phyloP scores from a whole-genome alignment of 1,139 yeast species.

The Suhomyces maxii region DNA sequence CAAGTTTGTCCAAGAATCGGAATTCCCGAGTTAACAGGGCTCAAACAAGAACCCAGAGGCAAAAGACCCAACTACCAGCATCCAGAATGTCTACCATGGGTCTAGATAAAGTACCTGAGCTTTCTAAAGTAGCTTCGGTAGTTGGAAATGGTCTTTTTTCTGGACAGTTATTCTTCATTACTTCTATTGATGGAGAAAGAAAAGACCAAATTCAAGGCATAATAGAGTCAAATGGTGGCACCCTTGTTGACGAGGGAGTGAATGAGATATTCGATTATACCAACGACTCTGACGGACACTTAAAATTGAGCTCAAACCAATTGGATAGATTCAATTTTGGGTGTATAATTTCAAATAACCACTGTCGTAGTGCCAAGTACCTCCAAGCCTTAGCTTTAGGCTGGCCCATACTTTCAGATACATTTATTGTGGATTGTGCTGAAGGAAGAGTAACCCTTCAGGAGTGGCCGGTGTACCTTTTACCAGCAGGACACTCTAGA shows the following conservation, averaged over 20 bases:
- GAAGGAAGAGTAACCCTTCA: slow-evolving; percentile 19
- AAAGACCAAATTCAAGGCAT: slow-evolving; percentile 33
- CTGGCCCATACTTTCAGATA: slow-evolving; percentile 78
- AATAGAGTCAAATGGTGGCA: slow-evolving; percentile 55
- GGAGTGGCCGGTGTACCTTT: slow-evolving; percentile 55
- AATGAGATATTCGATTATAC: slow-evolving; percentile 30
- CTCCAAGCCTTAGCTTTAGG: slow-evolving; percentile 84
- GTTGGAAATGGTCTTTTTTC: neutral
- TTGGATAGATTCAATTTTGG: slow-evolving; percentile 47
- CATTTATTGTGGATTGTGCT: slow-evolving; percentile 59
- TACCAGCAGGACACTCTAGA: slow-evolving; percentile 71
- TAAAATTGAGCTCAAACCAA: slow-evolving; percentile 14
- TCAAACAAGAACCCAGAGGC: slow-evolving; percentile 14
- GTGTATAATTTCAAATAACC: slow-evolving; percentile 61
- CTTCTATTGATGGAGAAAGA: slow-evolving; percentile 36
- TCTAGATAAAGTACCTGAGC: neutral
- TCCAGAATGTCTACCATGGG: neutral
- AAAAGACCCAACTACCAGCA: neutral
- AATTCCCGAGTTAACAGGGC: neutral
- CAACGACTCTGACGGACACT: slow-evolving; percentile 9
- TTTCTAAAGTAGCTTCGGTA: neutral
- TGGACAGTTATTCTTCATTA: slow-evolving; percentile 32
- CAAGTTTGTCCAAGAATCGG: neutral
- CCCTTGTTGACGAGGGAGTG: slow-evolving; percentile 50
- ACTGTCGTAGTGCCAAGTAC: slow-evolving; percentile 70